Evolutionary conservation across 164 flowering plant species (phyloP).

Genomic region (Aristolochia contorta): DNA sequence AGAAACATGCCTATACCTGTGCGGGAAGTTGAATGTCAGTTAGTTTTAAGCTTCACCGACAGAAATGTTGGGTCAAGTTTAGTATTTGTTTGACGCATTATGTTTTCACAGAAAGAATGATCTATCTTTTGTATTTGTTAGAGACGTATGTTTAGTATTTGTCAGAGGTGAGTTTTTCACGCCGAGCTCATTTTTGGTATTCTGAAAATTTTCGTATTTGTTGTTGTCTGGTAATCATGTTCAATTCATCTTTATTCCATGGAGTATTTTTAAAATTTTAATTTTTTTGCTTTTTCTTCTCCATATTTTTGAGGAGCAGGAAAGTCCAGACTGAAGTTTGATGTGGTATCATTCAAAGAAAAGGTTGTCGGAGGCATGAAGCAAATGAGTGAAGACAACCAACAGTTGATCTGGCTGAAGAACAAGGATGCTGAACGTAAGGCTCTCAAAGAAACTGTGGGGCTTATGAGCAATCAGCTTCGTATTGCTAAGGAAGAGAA

Average conservation of each 20-base stretch:
- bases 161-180: no score
- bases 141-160: no score
- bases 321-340: conserved; percentile 61
- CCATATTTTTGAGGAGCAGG: conserved; percentile 28
- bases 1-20: no score
- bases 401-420: conserved; percentile 49
- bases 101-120: no score
- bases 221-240: background rate
- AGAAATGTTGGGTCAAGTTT: no score
- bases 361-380: conserved; percentile 56
- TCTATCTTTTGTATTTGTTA: no score
- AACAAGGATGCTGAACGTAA: conserved; percentile 42
- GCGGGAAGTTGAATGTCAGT: no score
- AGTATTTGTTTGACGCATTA: no score
- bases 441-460: conserved; percentile 45
- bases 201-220: background rate
- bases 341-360: conserved; percentile 70
- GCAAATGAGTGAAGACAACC: conserved; percentile 80
- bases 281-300: background rate
- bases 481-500: conserved; percentile 46
- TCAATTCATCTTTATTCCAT: background rate
- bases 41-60: no score
- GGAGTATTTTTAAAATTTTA: background rate
- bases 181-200: background rate
- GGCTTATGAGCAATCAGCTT: conserved; percentile 40